A percentile compares a stretch with the other conserved stretches of the same genome.
phyloP scores from a whole-genome alignment of 1,284 basidiomycete genomes.

The Trichosporon asahii region DNA sequence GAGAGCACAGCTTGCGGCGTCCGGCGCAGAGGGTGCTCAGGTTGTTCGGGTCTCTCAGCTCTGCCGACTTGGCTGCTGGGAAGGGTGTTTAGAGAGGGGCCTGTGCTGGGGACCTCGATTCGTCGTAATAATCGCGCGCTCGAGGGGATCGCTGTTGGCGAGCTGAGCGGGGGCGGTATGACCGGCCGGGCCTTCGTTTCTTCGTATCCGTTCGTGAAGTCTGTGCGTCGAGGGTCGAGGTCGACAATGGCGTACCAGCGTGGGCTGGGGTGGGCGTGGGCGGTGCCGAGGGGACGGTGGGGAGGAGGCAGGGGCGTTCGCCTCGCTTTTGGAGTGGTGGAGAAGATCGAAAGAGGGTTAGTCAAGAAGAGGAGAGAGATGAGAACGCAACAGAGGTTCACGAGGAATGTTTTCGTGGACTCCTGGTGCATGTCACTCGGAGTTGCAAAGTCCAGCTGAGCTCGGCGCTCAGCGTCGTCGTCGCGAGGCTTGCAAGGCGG shows the following conservation, averaged over 20 bases:
- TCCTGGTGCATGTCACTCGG: neutral
- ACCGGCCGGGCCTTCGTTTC: neutral
- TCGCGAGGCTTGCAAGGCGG: neutral
- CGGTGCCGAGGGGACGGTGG: neutral
- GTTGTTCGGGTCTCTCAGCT: too few species aligned
- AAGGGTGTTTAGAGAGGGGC: neutral
- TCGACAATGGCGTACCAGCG: neutral
- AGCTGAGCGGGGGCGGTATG: neutral
- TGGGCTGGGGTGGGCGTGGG: neutral
- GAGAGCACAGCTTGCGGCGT: constrained; percentile 3
- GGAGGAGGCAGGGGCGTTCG: neutral
- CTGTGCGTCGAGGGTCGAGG: neutral
- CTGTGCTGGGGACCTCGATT: neutral
- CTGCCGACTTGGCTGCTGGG: too few species aligned
- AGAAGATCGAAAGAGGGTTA: neutral
- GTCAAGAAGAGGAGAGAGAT: neutral
- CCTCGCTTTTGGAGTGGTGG: neutral
- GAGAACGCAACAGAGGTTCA: neutral
- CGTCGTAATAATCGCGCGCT: neutral
- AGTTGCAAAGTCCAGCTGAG: neutral
- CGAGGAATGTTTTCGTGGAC: neutral
- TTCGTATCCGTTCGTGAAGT: neutral
- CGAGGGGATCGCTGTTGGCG: neutral
- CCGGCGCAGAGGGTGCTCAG: constrained; percentile 36
- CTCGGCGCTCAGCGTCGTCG: neutral